Conservation (phyloP, 495 filamentous ascomycete genomes). For the Neurospora cerealis region DNA sequence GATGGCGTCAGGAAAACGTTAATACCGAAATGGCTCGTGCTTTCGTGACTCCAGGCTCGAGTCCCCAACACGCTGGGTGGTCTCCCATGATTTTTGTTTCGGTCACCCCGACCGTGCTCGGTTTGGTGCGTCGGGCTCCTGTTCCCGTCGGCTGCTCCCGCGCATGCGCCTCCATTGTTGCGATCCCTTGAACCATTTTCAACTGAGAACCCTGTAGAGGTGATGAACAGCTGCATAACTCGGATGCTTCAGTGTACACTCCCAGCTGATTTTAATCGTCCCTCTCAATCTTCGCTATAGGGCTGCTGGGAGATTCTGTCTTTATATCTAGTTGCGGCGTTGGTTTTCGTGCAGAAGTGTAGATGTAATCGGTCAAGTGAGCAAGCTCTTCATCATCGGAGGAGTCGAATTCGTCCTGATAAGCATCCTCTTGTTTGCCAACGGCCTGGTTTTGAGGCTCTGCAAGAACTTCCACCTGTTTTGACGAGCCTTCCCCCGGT, state of each 20-base stretch:
- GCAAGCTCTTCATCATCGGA: neutral
- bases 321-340: neutral
- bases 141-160: neutral
- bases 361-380: neutral
- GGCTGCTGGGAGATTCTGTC: neutral
- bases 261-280: neutral
- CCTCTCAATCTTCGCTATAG: neutral
- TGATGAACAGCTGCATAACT: neutral
- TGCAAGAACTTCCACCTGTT: neutral
- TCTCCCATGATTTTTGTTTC: neutral
- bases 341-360: neutral
- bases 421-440: neutral
- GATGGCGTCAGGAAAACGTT: neutral
- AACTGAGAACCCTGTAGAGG: neutral
- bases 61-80: neutral
- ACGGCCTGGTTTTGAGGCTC: neutral
- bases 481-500: neutral
- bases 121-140: neutral
- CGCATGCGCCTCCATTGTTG: neutral
- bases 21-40: neutral
- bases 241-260: neutral
- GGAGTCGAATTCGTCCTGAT: neutral
- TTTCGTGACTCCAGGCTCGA: neutral
- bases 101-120: neutral
- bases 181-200: neutral